Evolutionary conservation across 2,329 filamentous ascomycete genomes (phyloP), one percentile per base, ranked within the genome.

Genomic region (Sporothrix globosa): DNA sequence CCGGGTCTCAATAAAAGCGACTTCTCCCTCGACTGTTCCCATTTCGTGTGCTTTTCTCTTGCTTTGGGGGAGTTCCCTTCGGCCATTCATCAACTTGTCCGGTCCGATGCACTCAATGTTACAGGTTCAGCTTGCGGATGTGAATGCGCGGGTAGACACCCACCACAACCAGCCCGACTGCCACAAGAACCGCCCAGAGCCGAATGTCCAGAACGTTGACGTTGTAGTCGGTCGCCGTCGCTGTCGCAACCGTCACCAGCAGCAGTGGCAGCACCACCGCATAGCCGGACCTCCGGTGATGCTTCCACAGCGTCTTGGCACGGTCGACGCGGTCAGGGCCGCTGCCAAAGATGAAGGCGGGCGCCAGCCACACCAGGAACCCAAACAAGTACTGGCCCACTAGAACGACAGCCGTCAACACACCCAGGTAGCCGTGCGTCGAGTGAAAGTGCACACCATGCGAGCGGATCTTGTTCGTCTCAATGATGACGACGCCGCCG

Each of bases 231-330:
- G 95, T 97, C 81, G 89, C 85, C 3, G 90, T 92, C 1, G 94
- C 92, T 30, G 90, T 90, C 65, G 86, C 82, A 52, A 97, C 86
- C 0, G 94, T 96, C 11, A 87, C 88, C 73, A 97, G 81, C 73
- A 95, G 84, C 75, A 96, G 76, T 44, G 73, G 73, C 67, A 90
- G 77, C 69, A 95, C 81, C 9, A 88, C 48, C 30, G 34, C 74
- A 78, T 99, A 98, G 2, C 95, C 96, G 27, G 84, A 86, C 69
- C 86, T 81, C 41, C 95, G 88, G 79, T 98, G 96, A 76, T 94
- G 97, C 81, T 97, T 97, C 85, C 95, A 98, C 54, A 97, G 79
- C 30, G 84, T 84, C 85, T 94, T 96, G 24, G 93, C 95, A 3
- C 88, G 89, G 34, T 92, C 89, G 73, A 90, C 88, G 70, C 92